Evolutionary conservation across 2,329 filamentous ascomycete species (phyloP).

Genomic region (Colletotrichum truncatum): DNA sequence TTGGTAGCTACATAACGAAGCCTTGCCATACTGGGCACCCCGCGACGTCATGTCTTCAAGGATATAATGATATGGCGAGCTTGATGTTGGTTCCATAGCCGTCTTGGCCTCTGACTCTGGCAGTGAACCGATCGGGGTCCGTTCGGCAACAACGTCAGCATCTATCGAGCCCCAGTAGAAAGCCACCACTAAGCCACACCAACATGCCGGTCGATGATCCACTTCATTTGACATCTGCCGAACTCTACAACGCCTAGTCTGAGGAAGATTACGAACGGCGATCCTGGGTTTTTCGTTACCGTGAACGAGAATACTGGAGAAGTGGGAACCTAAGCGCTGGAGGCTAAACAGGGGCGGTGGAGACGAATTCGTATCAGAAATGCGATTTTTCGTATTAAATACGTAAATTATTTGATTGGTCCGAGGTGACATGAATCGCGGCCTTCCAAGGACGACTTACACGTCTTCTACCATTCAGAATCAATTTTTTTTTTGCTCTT

Average conservation of each 20-base stretch:
- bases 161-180: neutral
- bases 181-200: neutral
- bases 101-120: too few relatives aligned
- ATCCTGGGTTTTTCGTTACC: neutral
- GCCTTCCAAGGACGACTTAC: conserved; percentile 13
- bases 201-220: neutral
- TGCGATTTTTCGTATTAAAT: conserved; percentile 8
- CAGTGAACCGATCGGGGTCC: too few relatives aligned
- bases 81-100: too few relatives aligned
- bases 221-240: neutral
- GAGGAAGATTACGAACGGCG: neutral
- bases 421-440: neutral
- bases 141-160: too few relatives aligned
- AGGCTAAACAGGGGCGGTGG: neutral
- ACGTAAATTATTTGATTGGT: conserved; percentile 5
- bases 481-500: neutral
- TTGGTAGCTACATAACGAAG: too few relatives aligned
- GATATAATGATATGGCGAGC: too few relatives aligned
- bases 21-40: too few relatives aligned
- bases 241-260: neutral
- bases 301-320: neutral
- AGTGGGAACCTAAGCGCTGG: neutral
- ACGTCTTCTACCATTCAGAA: neutral
- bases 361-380: neutral
- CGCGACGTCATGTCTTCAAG: too few relatives aligned